Evolutionary conservation across 164 flowering plant species (phyloP).

Genomic region (Liquidambar formosana): DNA sequence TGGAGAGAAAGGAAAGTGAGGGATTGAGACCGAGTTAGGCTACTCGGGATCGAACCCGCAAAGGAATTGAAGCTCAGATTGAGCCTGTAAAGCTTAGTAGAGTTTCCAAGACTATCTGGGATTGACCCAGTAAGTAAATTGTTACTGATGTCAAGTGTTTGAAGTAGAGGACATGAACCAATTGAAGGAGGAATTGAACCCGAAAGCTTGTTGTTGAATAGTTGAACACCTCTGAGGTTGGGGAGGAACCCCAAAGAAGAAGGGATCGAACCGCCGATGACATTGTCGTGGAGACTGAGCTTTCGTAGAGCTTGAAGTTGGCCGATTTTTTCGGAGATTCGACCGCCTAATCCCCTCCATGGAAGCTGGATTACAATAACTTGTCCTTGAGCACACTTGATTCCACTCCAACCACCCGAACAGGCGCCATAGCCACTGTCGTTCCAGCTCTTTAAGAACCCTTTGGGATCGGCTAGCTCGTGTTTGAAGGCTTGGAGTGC

Average conservation of each 20-base stretch:
- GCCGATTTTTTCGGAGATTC: constrained; percentile 35
- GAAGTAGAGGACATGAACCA: constrained; percentile 35
- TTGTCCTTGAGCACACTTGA: constrained; percentile 46
- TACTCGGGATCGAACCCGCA: constrained; percentile 34
- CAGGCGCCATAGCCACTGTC: constrained; percentile 47
- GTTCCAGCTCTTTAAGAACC: constrained; percentile 46
- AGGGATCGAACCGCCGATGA: constrained; percentile 40
- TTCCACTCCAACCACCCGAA: constrained; percentile 46
- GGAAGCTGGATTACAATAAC: constrained; percentile 54
- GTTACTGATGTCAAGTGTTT: constrained; percentile 42
- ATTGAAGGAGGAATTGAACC: constrained; percentile 47
- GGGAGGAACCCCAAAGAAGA: constrained; percentile 34
- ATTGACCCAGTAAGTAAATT: constrained; percentile 39
- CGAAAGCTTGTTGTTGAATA: constrained; percentile 40
- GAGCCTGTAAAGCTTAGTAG: constrained; percentile 38
- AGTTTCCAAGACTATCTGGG: constrained; percentile 30
- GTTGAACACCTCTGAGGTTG: constrained; percentile 45
- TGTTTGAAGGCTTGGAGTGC: constrained; percentile 44
- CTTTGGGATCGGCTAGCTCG: constrained; percentile 35
- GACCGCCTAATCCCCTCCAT: constrained; percentile 40
- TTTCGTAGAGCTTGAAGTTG: constrained; percentile 45
- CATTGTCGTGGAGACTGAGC: constrained; percentile 30
- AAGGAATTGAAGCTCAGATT: constrained; percentile 47
- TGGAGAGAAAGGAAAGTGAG: constrained; percentile 38
- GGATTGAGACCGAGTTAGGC: constrained; percentile 24